Percentiles rank a stretch among this genome's conserved stretches.
phyloP scores from a whole-genome alignment of 2,329 filamentous ascomycete genomes.

The Phymatotrichopsis omnivora region DNA sequence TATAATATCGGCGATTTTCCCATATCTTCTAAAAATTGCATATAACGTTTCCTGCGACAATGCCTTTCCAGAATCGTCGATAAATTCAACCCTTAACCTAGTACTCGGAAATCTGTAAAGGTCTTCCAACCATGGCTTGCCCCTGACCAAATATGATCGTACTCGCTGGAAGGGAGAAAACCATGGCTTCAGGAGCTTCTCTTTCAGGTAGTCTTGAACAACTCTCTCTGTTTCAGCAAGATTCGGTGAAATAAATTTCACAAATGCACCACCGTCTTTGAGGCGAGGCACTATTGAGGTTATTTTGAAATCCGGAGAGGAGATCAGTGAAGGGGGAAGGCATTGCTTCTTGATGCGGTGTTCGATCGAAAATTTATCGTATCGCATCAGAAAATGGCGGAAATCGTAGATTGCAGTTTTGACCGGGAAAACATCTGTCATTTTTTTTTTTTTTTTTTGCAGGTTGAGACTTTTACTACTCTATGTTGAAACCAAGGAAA shows the following conservation, averaged over 20 bases:
- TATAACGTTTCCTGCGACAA: conserved; percentile 81
- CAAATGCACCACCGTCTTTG: conserved; percentile 86
- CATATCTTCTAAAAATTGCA: conserved; percentile 77
- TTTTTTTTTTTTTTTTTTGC: conserved; percentile 15
- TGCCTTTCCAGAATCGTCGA: conserved; percentile 64
- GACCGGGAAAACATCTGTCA: conserved; percentile 69
- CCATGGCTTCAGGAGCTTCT: conserved; percentile 72
- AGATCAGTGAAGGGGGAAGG: conserved; percentile 49
- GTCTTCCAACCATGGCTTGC: conserved; percentile 90
- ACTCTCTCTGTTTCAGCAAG: conserved; percentile 49
- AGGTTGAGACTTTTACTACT: neutral
- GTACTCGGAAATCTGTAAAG: conserved; percentile 69
- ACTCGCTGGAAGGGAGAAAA: conserved; percentile 73
- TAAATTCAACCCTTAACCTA: conserved; percentile 73
- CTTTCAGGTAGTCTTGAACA: conserved; percentile 53
- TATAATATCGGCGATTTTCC: conserved; percentile 77
- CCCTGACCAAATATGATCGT: conserved; percentile 62
- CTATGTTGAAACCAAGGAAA: neutral
- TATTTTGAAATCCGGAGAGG: conserved; percentile 47
- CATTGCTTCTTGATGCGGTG: conserved; percentile 43
- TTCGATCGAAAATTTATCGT: conserved; percentile 43
- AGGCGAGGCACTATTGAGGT: conserved; percentile 73
- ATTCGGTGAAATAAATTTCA: conserved; percentile 60
- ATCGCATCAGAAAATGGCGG: conserved; percentile 43
- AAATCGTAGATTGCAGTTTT: conserved; percentile 49